Base-by-base conservation (phyloP, 305 asterid genomes). In the Ilex paraguariensis region DNA sequence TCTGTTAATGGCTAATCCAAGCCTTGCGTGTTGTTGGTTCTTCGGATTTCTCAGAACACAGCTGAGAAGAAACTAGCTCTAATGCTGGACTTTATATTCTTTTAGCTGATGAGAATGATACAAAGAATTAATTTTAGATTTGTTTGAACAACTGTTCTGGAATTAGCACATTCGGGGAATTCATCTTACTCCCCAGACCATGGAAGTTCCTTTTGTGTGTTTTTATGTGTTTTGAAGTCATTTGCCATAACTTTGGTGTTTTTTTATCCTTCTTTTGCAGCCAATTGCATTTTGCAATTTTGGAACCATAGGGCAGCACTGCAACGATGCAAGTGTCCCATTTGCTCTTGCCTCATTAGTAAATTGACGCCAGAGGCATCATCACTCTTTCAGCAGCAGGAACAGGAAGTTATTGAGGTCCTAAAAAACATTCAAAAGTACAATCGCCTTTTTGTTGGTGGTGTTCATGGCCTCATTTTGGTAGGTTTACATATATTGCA, bases 321-420 rank as follows among this genome's bases (percentile, higher is more conserved):
- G 54, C 64, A 65, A 42, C 78, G 79, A 7, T 87, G 92, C 71
- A 84, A 84, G 70, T 87, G 95, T 32, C 95, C 95, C 4, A 55
- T 84, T 61, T 87, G 95, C 55, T 67, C 74, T 61, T 56, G 84
- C 60, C 66, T 15, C 36, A 83, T 87, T 45, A 70, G 68, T n/a
- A 79, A 71, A 77, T 74, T 87, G 60, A 71, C 74, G 52, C 80
- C 86, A 0, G 82, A 74, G 66, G 66, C 59, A 33, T 68, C 84
- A 0, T 67, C 50, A 16, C 62, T 13, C 49, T 14, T 48, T 17
- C 66, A 56, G 13, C 66, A 56, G 13, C 66, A 74, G 21, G 72
- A 67, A 14, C 79, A 75, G 51, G 75, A 84, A 66, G 70, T 54
- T 32, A 59, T 64, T 12, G 60, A 67, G 62, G 77, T 75, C 51